Base-by-base conservation (phyloP, 768 basidiomycete species). In the Psilocybe sp. region DNA sequence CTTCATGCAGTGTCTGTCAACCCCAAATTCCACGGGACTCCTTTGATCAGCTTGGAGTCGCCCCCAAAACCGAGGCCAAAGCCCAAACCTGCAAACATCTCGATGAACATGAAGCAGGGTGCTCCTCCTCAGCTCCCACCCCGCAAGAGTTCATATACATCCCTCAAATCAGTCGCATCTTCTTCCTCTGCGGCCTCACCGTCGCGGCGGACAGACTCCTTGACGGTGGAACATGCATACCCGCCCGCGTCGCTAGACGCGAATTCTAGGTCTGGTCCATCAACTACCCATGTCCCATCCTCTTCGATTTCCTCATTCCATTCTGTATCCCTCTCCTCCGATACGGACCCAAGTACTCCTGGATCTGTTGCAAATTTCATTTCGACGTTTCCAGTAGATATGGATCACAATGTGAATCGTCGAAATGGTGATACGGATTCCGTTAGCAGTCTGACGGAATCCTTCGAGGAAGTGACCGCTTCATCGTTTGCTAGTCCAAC, bases 281-380 rank as follows among this genome's bases (percentile, higher is more conserved):
- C 37, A 19, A 46, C 52, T 11, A 71, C 74, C 37, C 87, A 90
- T 61, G 77, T 71, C 4, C 77, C 80, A 4, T 78, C 77, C 2
- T 87, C 87, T 1, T 91, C 89, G 42, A 78, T 89, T 35, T 90
- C 89, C 2, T 91, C 89, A 23, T 89, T 92, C 53, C 87, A 89
- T 58, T 89, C 89, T 2, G 85, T 91, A 19, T 91, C 89, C 1
- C 75, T 91, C 14, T 90, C 88, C 1, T 86, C 85, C 6, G 84
- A 85, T 53, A 72, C 73, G 28, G 72, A 74, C 51, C 64, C 71
- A 14, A 68, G 68, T 50, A 72, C 70, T 1, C 72, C 73, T 9
- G 69, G 65, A 23, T 74, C 72, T 63, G 71, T 68, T 57, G 58
- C 73, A 40, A 68, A 73, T 48, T 68, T 69, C 61, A 72, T 74